Conservation (phyloP, 1,284 basidiomycete genomes). For the Phylloboletellus chloephorus region DNA sequence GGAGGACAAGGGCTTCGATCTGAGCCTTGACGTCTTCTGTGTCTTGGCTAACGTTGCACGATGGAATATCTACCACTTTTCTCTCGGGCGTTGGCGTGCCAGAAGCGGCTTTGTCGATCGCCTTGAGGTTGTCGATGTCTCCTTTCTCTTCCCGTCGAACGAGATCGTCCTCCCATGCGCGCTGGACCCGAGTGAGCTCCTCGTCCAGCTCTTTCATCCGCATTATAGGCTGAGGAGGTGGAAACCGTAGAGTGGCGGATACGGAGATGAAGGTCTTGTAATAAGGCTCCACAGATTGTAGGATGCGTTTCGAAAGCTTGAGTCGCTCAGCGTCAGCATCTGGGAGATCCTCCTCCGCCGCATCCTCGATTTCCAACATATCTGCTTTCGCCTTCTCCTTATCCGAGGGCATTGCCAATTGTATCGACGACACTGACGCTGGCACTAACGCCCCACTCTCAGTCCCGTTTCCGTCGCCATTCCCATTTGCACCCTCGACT, state of each 20-base stretch:
- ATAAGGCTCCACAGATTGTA: conserved; percentile 78
- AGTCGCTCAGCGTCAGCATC: conserved; percentile 66
- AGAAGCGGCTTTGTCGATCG: conserved; percentile 19
- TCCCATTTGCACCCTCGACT: conserved; percentile 10
- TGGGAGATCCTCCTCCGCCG: conserved; percentile 50
- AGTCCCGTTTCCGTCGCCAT: conserved; percentile 12
- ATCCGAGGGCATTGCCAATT: conserved; percentile 26
- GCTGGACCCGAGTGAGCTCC: conserved; percentile 59
- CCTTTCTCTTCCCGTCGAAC: conserved; percentile 71
- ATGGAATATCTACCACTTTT: conserved; percentile 12
- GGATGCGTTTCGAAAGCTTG: conserved; percentile 65
- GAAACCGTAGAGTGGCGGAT: conserved; percentile 84
- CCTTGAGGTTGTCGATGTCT: conserved; percentile 39
- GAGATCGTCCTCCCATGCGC: conserved; percentile 79
- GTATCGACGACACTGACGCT: conserved; percentile 31
- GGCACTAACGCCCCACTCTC: conserved; percentile 22
- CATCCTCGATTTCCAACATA: conserved; percentile 16
- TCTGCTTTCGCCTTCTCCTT: conserved; percentile 20
- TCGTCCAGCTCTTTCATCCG: conserved; percentile 85
- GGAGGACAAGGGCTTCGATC: conserved; percentile 60
- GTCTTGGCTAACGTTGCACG: conserved; percentile 18
- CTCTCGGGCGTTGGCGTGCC: conserved; percentile 28
- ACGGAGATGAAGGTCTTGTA: conserved; percentile 82
- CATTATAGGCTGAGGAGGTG: conserved; percentile 81
- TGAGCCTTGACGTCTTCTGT: conserved; percentile 59